A percentile compares a stretch with the other conserved stretches of the same genome.
Conservation (phyloP, 1,139 yeast species). For the Saccharomyces pastorianus region DNA sequence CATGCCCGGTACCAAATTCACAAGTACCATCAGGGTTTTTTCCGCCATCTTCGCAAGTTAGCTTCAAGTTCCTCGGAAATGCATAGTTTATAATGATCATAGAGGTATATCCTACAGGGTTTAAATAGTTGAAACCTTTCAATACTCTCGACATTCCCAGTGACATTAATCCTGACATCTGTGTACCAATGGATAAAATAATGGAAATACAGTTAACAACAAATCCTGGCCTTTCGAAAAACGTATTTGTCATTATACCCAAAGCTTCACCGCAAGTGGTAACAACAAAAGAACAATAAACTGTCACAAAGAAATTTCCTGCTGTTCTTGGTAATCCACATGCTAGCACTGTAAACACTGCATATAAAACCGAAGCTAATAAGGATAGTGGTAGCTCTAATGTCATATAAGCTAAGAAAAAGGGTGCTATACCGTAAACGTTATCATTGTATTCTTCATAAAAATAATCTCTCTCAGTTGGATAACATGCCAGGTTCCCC, state of each 20-base stretch:
- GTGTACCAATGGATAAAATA: constrained; percentile 57
- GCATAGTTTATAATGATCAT: constrained; percentile 46
- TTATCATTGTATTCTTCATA: constrained; percentile 74
- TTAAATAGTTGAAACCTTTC: constrained; percentile 60
- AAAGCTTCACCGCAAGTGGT: constrained; percentile 76
- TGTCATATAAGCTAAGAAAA: constrained; percentile 54
- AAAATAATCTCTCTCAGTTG: constrained; percentile 63
- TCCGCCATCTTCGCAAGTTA: constrained; percentile 40
- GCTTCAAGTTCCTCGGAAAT: constrained; percentile 34
- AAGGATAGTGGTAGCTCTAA: constrained; percentile 72
- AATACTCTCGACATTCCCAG: constrained; percentile 62
- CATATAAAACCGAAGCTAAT: constrained; percentile 49
- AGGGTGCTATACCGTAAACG: constrained; percentile 59
- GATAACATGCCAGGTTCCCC: constrained; percentile 67
- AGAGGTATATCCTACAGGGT: constrained; percentile 66
- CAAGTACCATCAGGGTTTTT: constrained; percentile 33
- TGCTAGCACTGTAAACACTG: constrained; percentile 57
- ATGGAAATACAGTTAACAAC: constrained; percentile 66
- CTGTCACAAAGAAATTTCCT: constrained; percentile 57
- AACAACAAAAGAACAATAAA: constrained; percentile 46
- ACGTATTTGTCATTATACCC: constrained; percentile 68
- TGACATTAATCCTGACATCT: constrained; percentile 86
- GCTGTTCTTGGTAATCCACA: constrained; percentile 68
- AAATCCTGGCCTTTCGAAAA: constrained; percentile 67
- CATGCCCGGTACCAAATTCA: constrained; percentile 40